Conservation (phyloP, 176 grass and related monocot genomes). For the Musa beccarii region DNA sequence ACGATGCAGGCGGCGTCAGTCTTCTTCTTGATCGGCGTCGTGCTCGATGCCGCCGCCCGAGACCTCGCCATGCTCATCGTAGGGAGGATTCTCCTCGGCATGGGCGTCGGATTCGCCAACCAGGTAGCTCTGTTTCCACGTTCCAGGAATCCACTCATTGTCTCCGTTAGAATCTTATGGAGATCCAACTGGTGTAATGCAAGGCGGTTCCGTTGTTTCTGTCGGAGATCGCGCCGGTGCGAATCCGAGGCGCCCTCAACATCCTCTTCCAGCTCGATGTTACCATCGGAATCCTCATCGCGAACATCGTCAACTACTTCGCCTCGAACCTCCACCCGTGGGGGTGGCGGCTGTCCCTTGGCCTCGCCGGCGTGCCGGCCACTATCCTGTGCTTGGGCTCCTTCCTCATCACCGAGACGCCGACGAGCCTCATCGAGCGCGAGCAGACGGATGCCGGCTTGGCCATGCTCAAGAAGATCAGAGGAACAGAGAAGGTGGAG, state of each 20-base stretch:
- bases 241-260: conserved; percentile 1
- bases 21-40: conserved; percentile 19
- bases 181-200: background rate
- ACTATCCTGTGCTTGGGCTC: background rate
- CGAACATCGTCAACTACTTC: conserved; percentile 9
- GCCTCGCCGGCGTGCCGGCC: conserved; percentile 2
- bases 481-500: conserved; percentile 24
- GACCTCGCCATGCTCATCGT: background rate
- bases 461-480: conserved; percentile 16
- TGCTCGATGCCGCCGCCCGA: conserved; percentile 2
- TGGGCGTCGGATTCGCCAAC: conserved; percentile 19
- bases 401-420: conserved; percentile 25
- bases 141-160: no score
- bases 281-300: conserved; percentile 9
- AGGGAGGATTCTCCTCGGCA: conserved; percentile 13
- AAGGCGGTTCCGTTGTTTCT: conserved; percentile 15
- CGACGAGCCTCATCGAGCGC: conserved; percentile 27
- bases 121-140: background rate
- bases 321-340: background rate
- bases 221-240: background rate
- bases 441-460: background rate
- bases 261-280: conserved; percentile 12
- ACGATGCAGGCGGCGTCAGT: conserved; percentile 25
- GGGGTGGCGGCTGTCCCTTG: conserved; percentile 12
- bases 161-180: no score